Percentiles rank a stretch among this genome's conserved stretches.
These are phyloP conservation scores for Metschnikowia gruessii DNA, from an alignment of 805 yeast species.

Conservation along the genomic window DNA sequence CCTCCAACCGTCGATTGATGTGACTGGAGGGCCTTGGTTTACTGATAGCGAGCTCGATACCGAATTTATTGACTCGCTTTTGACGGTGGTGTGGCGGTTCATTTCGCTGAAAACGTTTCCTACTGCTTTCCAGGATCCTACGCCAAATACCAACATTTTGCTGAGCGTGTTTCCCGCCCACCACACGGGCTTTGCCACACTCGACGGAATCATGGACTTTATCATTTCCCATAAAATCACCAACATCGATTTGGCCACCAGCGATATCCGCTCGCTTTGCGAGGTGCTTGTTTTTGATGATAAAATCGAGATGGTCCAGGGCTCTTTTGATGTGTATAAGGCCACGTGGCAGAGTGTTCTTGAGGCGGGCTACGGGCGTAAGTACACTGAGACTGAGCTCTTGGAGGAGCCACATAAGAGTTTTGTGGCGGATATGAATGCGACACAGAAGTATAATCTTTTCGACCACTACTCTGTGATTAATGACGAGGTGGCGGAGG, in stretches of 20 bases:
- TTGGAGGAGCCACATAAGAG: constrained; percentile 14
- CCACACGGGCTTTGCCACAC: constrained; percentile 62
- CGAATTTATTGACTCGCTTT: constrained; percentile 82
- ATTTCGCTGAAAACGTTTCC: constrained; percentile 78
- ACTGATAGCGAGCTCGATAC: constrained; percentile 93
- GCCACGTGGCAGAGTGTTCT: constrained; percentile 83
- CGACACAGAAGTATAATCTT: constrained; percentile 30
- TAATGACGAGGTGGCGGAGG: constrained; percentile 34
- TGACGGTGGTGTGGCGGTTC: constrained; percentile 85
- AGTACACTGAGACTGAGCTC: constrained; percentile 23
- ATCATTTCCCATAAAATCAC: constrained; percentile 72
- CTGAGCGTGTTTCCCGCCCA: constrained; percentile 56
- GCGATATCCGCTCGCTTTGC: constrained; percentile 78
- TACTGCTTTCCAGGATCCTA: constrained; percentile 52
- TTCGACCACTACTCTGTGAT: constrained; percentile 43
- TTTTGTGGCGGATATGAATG: constrained; percentile 13
- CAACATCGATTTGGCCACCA: constrained; percentile 68
- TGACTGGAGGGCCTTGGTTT: constrained; percentile 99
- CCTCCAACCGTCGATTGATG: constrained; percentile 90
- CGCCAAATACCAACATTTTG: constrained; percentile 32
- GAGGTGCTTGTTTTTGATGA: constrained; percentile 88
- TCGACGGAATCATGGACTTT: constrained; percentile 73
- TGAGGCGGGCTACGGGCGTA: constrained; percentile 58
- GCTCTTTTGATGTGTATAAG: constrained; percentile 59
- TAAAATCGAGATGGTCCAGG: constrained; percentile 60